Conservation (phyloP, 176 grass and related monocot species). For the Cenchrus fungigraminus region DNA sequence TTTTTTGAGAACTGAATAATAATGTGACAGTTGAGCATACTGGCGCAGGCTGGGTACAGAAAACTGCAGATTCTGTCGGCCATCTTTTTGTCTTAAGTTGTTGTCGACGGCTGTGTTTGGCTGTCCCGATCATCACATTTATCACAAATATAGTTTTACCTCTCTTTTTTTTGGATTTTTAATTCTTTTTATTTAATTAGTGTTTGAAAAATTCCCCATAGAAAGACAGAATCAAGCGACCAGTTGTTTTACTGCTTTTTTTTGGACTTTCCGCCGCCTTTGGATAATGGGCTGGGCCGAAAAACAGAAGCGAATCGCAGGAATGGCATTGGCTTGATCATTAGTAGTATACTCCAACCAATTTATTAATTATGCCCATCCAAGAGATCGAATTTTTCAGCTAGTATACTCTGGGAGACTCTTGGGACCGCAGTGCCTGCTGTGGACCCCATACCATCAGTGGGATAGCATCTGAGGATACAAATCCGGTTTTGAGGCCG, state of each 20-base stretch:
- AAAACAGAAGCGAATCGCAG: not conserved
- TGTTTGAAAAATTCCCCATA: too few species aligned
- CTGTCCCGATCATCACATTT: not conserved
- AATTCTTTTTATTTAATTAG: too few species aligned
- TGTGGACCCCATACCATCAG: not conserved
- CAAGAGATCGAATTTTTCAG: not conserved
- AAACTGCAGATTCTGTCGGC: not conserved
- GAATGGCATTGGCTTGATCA: not conserved
- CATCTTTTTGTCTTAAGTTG: not conserved
- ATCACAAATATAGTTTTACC: not conserved
- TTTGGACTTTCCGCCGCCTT: too few species aligned
- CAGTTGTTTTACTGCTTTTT: too few species aligned
- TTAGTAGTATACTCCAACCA: not conserved
- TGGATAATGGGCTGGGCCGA: not conserved
- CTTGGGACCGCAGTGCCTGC: not conserved
- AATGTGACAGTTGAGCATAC: not conserved
- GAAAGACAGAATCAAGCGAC: too few species aligned
- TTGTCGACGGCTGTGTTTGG: not conserved
- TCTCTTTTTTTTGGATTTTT: too few species aligned
- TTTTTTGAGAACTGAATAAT: not conserved
- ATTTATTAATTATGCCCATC: not conserved
- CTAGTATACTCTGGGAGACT: not conserved
- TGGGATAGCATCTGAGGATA: not conserved
- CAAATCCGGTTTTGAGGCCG: not conserved
- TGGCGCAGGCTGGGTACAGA: constrained; percentile 4